Base-by-base conservation (phyloP, 1,139 yeast genomes). In the Kurtzmaniella quercitrusa region DNA sequence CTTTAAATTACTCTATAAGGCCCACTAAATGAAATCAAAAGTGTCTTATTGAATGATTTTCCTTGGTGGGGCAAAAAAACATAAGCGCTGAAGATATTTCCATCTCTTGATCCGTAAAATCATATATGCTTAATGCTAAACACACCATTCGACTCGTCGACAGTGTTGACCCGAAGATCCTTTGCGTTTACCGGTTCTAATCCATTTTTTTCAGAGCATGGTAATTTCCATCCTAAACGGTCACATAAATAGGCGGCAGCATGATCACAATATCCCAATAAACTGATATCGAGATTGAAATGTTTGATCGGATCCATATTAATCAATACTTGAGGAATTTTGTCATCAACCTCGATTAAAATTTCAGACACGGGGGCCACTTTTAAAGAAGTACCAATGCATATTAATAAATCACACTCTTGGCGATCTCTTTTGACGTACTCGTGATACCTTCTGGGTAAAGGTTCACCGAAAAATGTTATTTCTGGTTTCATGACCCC, bases 401-500 rank as follows among this genome's bases (percentile, higher is more conserved):
- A 85, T 5, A 93, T 76, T 38, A 93, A 65, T 44, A 93, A 67
- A 63, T 93, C 98, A 64, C 96, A 88, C 22, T 78, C 69, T 16
- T 68, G 57, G 3, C 84, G 68, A 55, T 84, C 93, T 38, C 71
- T 65, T 33, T 74, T 71, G 33, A 87, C 74, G 21, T 76, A 66
- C 39, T 77, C 77, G 51, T 88, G 93, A 55, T 85, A 89, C 42
- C 74, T 63, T n/a, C 71, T 65, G 0, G 98, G 97, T 44, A 93
- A 70, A 12, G 83, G 80, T 59, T 93, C 98, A 6, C 96, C 96
- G 55, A 93, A 93, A 57, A 93, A 93, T 0, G 97, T 91, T 46
- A 93, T 91, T 60, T 93, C 96, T 0, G 98, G 98, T 58, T 93
- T 91, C 73, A 88, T 75, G 5, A 89, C 93, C n/a, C 96, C 96